Evolutionary conservation across 306 rosid genomes (phyloP), one percentile per base, ranked within the genome.

Genomic region (Fagus crenata): DNA sequence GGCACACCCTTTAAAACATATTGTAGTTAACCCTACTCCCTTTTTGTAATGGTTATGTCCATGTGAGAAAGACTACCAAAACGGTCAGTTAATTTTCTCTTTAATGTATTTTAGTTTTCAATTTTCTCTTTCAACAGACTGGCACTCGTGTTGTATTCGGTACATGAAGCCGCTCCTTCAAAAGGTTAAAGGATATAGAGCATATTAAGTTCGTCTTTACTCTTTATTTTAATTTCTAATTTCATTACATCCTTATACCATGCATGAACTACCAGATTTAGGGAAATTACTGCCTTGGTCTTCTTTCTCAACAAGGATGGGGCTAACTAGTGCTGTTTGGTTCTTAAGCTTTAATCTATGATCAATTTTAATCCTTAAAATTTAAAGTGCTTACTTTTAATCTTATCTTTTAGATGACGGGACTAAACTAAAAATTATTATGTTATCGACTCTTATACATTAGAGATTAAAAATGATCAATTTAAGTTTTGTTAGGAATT

Each of bases 1-100:
- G 3, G 70, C 72, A 3, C 84, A 89, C 73, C 97, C 97, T 0
- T 71, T 90, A 53, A 87, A 89, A 80, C 92, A 92, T 72, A 92
- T 92, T 76, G 87, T 89, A 37, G 97, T 92, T 43, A 87, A 43
- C 74, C 86, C 90, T 12, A 56, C 78, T 74, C 35, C 81, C 72
- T 55, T 79, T 49, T 67, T 76, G 80, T 79, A 72, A 75, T 18
- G 41, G 7, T 9, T 58, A 1, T 17, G 49, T 37, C 32, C 53
- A 58, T 68, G 70, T 55, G 13, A 55, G n/a, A 36, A 60, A 64
- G 18, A 43, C 51, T 46, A 42, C 33, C 33, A 49, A 31, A 65
- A 22, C 37, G 80, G 72, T 71, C 55, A 28, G 41, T 67, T 17
- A 9, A 17, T 68, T 33, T 75, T 61, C 79, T 49, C 15, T 14